Evolutionary conservation across 768 basidiomycete species (phyloP).

Genomic region (Suillus spraguei): DNA sequence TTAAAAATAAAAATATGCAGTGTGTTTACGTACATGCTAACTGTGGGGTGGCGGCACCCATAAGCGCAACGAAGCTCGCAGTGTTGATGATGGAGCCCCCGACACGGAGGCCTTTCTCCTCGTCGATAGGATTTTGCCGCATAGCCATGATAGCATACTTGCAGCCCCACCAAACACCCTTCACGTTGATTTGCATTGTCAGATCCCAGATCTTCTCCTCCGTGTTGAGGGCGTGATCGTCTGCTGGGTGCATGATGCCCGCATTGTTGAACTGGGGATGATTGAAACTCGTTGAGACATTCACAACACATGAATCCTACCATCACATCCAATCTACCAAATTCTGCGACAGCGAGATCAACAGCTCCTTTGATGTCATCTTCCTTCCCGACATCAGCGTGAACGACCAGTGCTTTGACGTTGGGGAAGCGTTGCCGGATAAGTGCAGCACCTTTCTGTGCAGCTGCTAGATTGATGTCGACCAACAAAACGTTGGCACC

Average conservation of each 20-base stretch:
- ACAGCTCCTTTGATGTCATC: constrained; percentile 82
- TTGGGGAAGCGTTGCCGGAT: constrained; percentile 71
- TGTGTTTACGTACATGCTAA: constrained; percentile 78
- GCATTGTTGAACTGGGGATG: constrained; percentile 86
- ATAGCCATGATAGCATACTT: constrained; percentile 97
- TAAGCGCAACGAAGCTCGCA: constrained; percentile 92
- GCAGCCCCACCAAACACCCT: constrained; percentile 99
- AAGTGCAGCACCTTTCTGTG: constrained; percentile 62
- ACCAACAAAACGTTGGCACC: constrained; percentile 89
- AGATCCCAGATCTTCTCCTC: constrained; percentile 97
- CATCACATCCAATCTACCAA: constrained; percentile 96
- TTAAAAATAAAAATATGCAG: constrained; percentile 6
- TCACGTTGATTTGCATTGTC: constrained; percentile 93
- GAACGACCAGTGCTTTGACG: constrained; percentile 67
- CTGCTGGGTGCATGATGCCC: constrained; percentile 96
- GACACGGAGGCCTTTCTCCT: constrained; percentile 72
- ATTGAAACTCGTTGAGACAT: constrained; percentile 7
- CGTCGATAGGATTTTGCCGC: constrained; percentile 88
- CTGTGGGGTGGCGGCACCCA: constrained; percentile 98
- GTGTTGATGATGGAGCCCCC: constrained; percentile 98
- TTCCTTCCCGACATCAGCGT: constrained; percentile 90
- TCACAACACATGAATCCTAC: constrained; percentile 40
- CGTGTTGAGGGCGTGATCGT: constrained; percentile 95
- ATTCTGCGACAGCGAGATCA: constrained; percentile 75
- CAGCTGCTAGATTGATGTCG: constrained; percentile 82